Evolutionary conservation across 1,284 basidiomycete species (phyloP).

Genomic region (Ganoderma sinense): DNA sequence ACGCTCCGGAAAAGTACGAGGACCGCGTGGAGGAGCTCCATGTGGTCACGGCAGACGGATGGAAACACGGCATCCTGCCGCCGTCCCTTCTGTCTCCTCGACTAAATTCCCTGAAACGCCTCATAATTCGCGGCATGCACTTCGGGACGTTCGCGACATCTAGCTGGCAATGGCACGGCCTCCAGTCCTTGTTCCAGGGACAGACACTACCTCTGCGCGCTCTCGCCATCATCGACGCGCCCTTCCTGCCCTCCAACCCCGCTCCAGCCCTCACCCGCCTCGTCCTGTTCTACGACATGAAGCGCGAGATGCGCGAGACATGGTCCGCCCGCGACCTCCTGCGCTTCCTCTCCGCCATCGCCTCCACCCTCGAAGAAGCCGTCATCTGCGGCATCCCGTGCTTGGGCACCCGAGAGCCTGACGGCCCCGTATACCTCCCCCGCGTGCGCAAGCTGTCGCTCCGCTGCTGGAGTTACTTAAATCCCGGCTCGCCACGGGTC

Average conservation of each 20-base stretch:
- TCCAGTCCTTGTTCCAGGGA: neutral
- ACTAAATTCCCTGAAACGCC: neutral
- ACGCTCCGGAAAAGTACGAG: neutral
- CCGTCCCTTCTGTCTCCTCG: neutral
- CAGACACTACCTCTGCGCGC: neutral
- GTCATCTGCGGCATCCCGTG: neutral
- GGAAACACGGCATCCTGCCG: neutral
- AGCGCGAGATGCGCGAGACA: constrained; percentile 1
- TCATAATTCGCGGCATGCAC: constrained; percentile 1
- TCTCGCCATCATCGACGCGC: neutral
- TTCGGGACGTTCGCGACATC: neutral
- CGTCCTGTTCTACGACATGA: constrained; percentile 2
- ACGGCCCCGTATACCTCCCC: neutral
- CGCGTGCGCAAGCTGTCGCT: neutral
- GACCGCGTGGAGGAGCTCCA: constrained; percentile 4
- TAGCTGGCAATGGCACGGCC: constrained; percentile 2
- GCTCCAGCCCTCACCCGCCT: neutral
- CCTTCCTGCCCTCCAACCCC: neutral
- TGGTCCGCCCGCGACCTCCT: neutral
- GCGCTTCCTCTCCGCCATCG: neutral
- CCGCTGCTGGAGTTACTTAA: neutral
- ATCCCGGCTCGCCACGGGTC: neutral
- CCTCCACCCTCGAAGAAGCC: neutral
- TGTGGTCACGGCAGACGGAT: neutral
- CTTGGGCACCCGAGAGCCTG: neutral